Evolutionary conservation across 2,329 filamentous ascomycete genomes (phyloP).

Genomic region (Aspergillus uvarum): DNA sequence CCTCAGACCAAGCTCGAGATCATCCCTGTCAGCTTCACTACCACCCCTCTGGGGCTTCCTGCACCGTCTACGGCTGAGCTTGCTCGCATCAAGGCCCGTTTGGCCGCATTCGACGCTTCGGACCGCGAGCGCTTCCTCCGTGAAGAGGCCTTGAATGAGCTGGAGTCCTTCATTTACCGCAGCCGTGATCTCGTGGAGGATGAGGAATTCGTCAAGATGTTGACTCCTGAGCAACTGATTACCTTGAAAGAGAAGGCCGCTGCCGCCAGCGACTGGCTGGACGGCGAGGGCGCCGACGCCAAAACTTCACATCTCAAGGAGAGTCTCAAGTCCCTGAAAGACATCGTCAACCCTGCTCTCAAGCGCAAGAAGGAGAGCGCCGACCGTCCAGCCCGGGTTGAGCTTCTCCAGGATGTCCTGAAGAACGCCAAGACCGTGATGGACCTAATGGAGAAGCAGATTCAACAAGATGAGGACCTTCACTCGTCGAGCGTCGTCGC

Average conservation of each 20-base stretch:
- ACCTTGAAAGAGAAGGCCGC: slow-evolving; percentile 67
- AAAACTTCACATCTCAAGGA: slow-evolving; percentile 70
- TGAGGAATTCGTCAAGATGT: slow-evolving; percentile 68
- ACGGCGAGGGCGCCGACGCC: slow-evolving; percentile 78
- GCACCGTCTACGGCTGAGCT: slow-evolving; percentile 37
- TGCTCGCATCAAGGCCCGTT: slow-evolving; percentile 64
- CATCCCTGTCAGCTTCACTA: slow-evolving; percentile 54
- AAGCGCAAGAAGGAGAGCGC: slow-evolving; percentile 70
- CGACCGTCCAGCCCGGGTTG: slow-evolving; percentile 69
- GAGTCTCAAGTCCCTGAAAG: slow-evolving; percentile 73
- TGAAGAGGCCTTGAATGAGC: slow-evolving; percentile 84
- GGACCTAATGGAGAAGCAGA: slow-evolving; percentile 66
- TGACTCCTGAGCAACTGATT: slow-evolving; percentile 66
- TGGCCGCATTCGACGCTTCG: slow-evolving; percentile 81
- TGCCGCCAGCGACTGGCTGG: slow-evolving; percentile 83
- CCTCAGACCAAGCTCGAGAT: slow-evolving; percentile 51
- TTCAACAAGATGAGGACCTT: slow-evolving; percentile 67
- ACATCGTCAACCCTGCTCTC: slow-evolving; percentile 74
- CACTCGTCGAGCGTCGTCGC: slow-evolving; percentile 56
- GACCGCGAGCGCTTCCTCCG: slow-evolving; percentile 73
- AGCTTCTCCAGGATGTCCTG: slow-evolving; percentile 67
- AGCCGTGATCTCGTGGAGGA: slow-evolving; percentile 79
- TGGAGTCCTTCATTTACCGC: slow-evolving; percentile 93
- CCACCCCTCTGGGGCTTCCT: slow-evolving; percentile 45
- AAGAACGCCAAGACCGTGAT: slow-evolving; percentile 70